Evolutionary conservation across 1,284 basidiomycete species (phyloP).

Genomic region (Pseudozyma tsukubaensis): DNA sequence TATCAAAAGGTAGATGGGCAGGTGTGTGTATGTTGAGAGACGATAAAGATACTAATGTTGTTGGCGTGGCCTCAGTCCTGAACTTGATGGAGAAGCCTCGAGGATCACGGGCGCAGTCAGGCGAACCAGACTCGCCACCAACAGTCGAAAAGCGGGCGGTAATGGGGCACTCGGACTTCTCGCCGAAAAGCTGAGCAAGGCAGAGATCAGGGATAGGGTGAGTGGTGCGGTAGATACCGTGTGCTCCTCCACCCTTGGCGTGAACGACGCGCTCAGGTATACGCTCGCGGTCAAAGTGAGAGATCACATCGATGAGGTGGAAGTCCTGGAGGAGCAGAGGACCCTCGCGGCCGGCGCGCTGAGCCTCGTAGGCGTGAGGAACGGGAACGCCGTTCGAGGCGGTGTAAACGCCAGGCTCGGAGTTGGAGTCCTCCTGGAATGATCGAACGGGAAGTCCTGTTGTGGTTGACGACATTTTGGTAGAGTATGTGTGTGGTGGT

Average conservation of each 20-base stretch:
- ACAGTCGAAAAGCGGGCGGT: slow-evolving; percentile 58
- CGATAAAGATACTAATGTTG: no score
- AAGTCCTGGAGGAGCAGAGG: slow-evolving; percentile 81
- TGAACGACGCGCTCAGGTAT: slow-evolving; percentile 66
- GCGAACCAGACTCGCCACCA: slow-evolving; percentile 52
- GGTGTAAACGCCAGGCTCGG: slow-evolving; percentile 40
- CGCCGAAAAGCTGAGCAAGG: slow-evolving; percentile 44
- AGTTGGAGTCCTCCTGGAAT: slow-evolving; percentile 38
- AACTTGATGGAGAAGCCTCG: slow-evolving; percentile 60
- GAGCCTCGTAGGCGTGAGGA: slow-evolving; percentile 77
- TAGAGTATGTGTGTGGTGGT: no score
- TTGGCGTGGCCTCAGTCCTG: slow-evolving; percentile 36
- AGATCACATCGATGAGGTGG: slow-evolving; percentile 55
- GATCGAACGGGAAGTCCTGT: slow-evolving; percentile 31
- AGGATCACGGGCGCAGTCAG: slow-evolving; percentile 54
- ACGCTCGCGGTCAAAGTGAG: slow-evolving; percentile 64
- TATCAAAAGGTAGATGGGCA: no score
- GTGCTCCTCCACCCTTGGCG: slow-evolving; percentile 61
- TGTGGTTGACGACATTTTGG: slow-evolving; percentile 35
- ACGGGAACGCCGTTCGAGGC: slow-evolving; percentile 52
- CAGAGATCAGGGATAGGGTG: slow-evolving; percentile 52
- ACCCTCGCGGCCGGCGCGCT: slow-evolving; percentile 80
- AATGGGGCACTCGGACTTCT: slow-evolving; percentile 39
- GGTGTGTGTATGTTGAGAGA: no score
- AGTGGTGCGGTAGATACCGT: slow-evolving; percentile 55